A percentile compares a stretch with the other conserved stretches of the same genome.
Evolutionary conservation across 768 basidiomycete genomes (phyloP).

Genomic region (Psilocybe sp.): DNA sequence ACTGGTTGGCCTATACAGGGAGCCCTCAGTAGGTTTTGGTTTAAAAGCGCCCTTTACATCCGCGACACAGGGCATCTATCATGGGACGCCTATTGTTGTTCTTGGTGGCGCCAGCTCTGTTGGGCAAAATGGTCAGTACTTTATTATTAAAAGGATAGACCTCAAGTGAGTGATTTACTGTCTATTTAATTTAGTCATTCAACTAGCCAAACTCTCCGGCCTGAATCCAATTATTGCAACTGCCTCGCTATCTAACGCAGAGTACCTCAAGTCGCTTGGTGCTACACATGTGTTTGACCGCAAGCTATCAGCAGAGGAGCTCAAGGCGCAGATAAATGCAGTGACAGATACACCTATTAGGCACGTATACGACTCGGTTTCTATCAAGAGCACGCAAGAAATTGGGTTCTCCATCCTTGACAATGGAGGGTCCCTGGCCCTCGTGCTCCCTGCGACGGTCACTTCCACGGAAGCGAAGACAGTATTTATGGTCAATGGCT

Average conservation of each 20-base stretch:
- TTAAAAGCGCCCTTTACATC: constrained; percentile 33
- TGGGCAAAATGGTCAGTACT: constrained; percentile 41
- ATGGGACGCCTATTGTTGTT: constrained; percentile 41
- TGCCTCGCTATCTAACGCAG: constrained; percentile 25
- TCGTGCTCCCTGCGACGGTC: not conserved
- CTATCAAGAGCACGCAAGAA: not conserved
- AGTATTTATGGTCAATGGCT: not conserved
- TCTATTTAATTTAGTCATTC: constrained; percentile 29
- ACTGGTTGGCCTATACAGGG: constrained; percentile 44
- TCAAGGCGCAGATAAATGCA: not conserved
- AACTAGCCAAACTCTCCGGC: constrained; percentile 36
- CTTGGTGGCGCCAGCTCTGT: constrained; percentile 49
- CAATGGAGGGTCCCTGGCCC: not conserved
- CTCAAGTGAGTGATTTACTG: not conserved
- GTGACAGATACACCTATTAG: not conserved
- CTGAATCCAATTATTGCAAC: constrained; percentile 40
- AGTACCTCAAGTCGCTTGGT: constrained; percentile 29
- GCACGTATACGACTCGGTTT: constrained; percentile 3
- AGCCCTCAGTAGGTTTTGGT: constrained; percentile 34
- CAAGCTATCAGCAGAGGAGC: not conserved
- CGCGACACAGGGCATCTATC: constrained; percentile 36
- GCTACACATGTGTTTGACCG: constrained; percentile 32
- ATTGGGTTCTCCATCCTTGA: not conserved
- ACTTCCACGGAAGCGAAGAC: not conserved
- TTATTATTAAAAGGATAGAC: not conserved